phyloP scores from a whole-genome alignment of 1,139 yeast species.

The Yamadazyma atlantica region DNA sequence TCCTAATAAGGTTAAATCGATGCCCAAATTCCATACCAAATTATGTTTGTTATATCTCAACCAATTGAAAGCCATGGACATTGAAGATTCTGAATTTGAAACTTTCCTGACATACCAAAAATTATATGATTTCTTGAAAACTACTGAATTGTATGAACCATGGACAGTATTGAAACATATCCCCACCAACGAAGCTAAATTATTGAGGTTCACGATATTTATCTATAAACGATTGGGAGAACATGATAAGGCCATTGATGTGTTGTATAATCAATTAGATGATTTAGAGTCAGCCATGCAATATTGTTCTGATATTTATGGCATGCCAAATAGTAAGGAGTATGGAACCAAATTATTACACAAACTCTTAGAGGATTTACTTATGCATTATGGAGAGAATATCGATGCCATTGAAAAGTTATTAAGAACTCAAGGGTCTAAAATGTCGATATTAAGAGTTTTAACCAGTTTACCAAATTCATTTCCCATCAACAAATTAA shows the following conservation, averaged over 20 bases:
- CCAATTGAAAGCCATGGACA: conserved; percentile 22
- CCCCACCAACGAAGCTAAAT: conserved; percentile 36
- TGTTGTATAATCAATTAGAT: conserved; percentile 57
- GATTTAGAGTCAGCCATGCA: conserved; percentile 59
- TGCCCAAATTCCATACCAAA: conserved; percentile 45
- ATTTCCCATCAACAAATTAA: conserved; percentile 45
- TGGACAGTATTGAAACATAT: conserved; percentile 41
- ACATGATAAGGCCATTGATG: conserved; percentile 64
- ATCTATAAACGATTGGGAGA: conserved; percentile 61
- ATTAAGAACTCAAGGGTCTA: conserved; percentile 49
- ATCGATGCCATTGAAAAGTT: conserved; percentile 42
- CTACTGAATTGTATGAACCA: conserved; percentile 44
- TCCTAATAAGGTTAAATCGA: conserved; percentile 29
- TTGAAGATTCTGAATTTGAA: conserved; percentile 17
- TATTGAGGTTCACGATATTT: conserved; percentile 50
- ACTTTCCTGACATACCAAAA: conserved; percentile 27
- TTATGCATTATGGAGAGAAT: conserved; percentile 32
- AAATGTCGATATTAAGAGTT: conserved; percentile 52
- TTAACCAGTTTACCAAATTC: conserved; percentile 52
- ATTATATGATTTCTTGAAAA: conserved; percentile 36
- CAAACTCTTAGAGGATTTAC: conserved; percentile 38
- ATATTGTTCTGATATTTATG: conserved; percentile 58
- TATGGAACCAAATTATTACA: conserved; percentile 42
- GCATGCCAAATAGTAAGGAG: conserved; percentile 28
- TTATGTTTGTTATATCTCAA: conserved; percentile 58